A percentile compares a stretch with the other conserved stretches of the same genome.
Evolutionary conservation across 495 filamentous ascomycete species (phyloP).

Genomic region (Ascodesmis nigricans): DNA sequence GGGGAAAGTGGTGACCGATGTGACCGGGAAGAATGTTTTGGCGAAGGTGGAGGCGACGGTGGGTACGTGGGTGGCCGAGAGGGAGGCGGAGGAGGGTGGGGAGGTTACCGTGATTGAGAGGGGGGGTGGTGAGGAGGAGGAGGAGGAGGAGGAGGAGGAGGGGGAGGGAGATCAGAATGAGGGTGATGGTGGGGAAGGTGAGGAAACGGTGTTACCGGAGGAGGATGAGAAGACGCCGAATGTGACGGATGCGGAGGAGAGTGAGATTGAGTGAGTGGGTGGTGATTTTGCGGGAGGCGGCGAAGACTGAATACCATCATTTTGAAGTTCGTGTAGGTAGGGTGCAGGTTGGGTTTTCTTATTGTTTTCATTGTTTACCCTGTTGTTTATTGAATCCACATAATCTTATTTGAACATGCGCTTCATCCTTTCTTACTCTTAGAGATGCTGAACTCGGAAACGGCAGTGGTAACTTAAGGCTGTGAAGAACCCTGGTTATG

Average conservation of each 20-base stretch:
- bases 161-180: constrained; percentile 12
- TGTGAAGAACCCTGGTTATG: no score
- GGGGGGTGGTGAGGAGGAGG: constrained; percentile 15
- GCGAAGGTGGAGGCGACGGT: constrained; percentile 53
- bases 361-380: constrained; percentile 5
- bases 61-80: constrained; percentile 37
- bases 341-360: constrained; percentile 8
- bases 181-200: constrained; percentile 12
- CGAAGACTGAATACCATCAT: constrained; percentile 4
- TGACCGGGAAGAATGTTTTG: constrained; percentile 49
- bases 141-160: constrained; percentile 10
- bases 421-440: no score
- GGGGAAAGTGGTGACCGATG: constrained; percentile 42
- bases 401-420: no score
- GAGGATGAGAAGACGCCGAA: constrained; percentile 12
- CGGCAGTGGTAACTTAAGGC: no score
- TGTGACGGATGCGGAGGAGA: constrained; percentile 23
- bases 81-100: constrained; percentile 25
- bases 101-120: constrained; percentile 24
- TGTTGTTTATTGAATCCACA: constrained; percentile 15
- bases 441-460: no score
- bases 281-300: constrained; percentile 12
- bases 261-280: constrained; percentile 16
- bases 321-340: constrained; percentile 6
- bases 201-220: constrained; percentile 12